Percentiles rank a stretch among this genome's conserved stretches.
Conservation (phyloP, 768 basidiomycete genomes). For the Gelatoporia subvermispora region DNA sequence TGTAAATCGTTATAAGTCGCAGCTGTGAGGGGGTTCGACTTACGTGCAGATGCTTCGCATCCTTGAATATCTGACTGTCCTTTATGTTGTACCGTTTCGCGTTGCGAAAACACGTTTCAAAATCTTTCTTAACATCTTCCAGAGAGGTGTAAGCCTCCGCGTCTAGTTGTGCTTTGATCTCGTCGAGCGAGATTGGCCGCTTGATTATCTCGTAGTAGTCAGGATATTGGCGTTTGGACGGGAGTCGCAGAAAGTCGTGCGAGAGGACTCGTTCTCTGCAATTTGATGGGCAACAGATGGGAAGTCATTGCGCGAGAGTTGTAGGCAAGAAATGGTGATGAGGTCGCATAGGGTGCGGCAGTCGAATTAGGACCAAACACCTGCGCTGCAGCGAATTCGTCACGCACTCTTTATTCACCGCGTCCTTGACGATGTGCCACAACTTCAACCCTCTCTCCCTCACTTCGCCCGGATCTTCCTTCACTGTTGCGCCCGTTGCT, state of each 20-base stretch:
- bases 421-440: conserved; percentile 78
- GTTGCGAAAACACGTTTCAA: conserved; percentile 76
- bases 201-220: conserved; percentile 85
- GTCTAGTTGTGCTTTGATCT: conserved; percentile 80
- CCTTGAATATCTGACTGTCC: conserved; percentile 73
- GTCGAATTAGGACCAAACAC: conserved; percentile 23
- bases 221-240: conserved; percentile 68
- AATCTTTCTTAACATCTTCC: conserved; percentile 62
- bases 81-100: conserved; percentile 80
- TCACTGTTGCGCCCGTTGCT: conserved; percentile 21
- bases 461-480: conserved; percentile 32
- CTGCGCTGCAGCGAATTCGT: conserved; percentile 27
- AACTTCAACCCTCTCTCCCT: conserved; percentile 65
- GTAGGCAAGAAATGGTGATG: conserved; percentile 18
- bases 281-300: too few species aligned
- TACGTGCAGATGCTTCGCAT: conserved; percentile 80
- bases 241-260: conserved; percentile 61
- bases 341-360: conserved; percentile 16
- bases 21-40: conserved; percentile 28
- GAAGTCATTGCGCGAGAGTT: not conserved
- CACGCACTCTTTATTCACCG: conserved; percentile 85
- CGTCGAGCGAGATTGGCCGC: conserved; percentile 80
- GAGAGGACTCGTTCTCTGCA: conserved; percentile 61
- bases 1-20: too few species aligned
- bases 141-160: conserved; percentile 54